Base-by-base conservation (phyloP, 441 rosid species). In the Kokia cookei region DNA sequence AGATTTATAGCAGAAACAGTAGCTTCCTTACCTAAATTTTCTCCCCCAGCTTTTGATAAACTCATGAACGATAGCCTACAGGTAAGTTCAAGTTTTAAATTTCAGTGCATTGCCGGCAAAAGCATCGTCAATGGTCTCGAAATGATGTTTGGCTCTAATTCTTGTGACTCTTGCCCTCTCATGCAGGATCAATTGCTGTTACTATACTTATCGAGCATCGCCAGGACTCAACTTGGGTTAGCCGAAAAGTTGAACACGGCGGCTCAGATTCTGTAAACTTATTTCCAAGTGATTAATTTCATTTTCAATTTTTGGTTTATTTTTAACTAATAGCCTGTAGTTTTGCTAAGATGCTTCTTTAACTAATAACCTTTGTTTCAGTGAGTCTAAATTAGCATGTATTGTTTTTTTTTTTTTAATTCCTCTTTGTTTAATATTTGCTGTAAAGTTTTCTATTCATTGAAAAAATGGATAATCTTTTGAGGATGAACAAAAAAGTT, bases 201-300 rank as follows among this genome's bases (percentile, higher is more conserved):
- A 82, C 84, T 94, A 57, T 93, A 93, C 77, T 84, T 95, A 73
- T 87, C 99, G 27, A 91, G 96, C 89, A 87, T 95, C 79, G 87
- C 92, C 15, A 90, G 98, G 83, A 95, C 99, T 73, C 99, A 90
- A 78, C 89, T 95, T 70, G 85, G 93, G 82, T 74, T 93, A 76
- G 99, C 98, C 5, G 97, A 95, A 70, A 95, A 89, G 84, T 83
- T 93, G 80, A 95, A 95, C 83, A 93, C 98, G 4, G 97, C 99
- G 29, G 97, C 98, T 32, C 98, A 95, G 84, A 76, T 91, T 80
- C 86, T 86, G 68, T 91, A 82, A 32, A 79, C 65, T 60, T 55
- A 13, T 50, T 19, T 65, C 8, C 17, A 50, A 26, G 35, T 9
- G 68, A 64, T 69, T 53, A 66, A 37, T 73, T 45, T 42, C 35